Base-by-base conservation (phyloP, 345 rosid species). In the Clarkia xantiana region DNA sequence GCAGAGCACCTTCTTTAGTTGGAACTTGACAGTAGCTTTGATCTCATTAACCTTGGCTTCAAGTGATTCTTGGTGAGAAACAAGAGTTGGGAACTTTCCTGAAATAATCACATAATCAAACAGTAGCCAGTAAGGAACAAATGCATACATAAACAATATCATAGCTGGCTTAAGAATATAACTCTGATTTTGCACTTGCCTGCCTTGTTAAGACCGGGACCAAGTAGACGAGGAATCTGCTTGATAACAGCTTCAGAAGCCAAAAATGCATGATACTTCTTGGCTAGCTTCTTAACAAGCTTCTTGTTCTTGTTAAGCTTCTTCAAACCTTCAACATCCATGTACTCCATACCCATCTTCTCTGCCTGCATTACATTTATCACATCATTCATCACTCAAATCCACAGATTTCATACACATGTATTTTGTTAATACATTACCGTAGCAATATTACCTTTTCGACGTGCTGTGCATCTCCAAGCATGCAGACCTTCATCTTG, bases 381-480 rank as follows among this genome's bases (percentile, higher is more conserved):
- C 16, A 19, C 3, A 10, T 16, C 25, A 5, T 5, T 22, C 2
- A 22, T 22, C 25, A 22, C 25, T 22, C 5, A 5, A 22, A 22
- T 22, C 25, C 5, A 22, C 25, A 2, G 5, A 22, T 22, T 2
- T 5, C 25, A 22, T 22, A 22, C 2, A 22, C 3, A 5, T 22
- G 5, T 2, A 22, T 22, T 22, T 22, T 22, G 25, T 22, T 22
- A 22, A 22, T 5, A 5, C 25, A 22, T 22, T 2, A 5, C 5
- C 5, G 5, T 22, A 22, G 25, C 25, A 22, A 22, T 22, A 22
- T 2, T 48, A 88, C 95, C 94, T 85, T 85, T 62, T 88, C 97
- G 4, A 89, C 94, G 47, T 85, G 94, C 57, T 80, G 97, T 5
- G 97, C 95, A 52, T 89, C 97, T 34, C 95, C 97, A 42, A 89